phyloP scores from a whole-genome alignment of 192 early-diverging fungal genomes.

The Backusella morwellensis region DNA sequence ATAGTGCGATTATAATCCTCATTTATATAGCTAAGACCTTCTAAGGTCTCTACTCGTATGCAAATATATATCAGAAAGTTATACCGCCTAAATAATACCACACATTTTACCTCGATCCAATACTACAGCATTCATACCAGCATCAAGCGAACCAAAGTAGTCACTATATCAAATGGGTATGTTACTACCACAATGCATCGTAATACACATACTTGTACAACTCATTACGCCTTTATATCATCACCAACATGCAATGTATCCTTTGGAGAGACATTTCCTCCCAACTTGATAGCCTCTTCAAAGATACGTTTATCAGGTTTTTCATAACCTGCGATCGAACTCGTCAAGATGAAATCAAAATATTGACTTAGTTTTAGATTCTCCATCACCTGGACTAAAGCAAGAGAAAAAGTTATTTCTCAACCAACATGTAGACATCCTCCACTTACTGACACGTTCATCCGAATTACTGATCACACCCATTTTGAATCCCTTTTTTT shows the following conservation, averaged over 20 bases:
- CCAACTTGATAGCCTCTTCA: conserved; percentile 43
- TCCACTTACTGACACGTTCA: conserved; percentile 44
- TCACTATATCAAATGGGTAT: neutral
- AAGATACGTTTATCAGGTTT: conserved; percentile 56
- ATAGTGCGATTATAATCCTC: neutral
- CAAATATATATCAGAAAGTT: conserved; percentile 5
- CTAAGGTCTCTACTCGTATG: neutral
- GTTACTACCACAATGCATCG: neutral
- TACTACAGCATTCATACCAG: conserved; percentile 28
- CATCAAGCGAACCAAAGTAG: conserved; percentile 17
- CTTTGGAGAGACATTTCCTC: conserved; percentile 26
- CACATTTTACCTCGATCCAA: conserved; percentile 14
- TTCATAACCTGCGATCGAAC: conserved; percentile 47
- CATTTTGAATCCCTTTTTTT: conserved; percentile 42
- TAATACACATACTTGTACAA: neutral
- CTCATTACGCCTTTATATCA: conserved; percentile 37
- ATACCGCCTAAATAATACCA: neutral
- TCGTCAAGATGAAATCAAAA: conserved; percentile 61
- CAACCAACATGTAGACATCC: neutral
- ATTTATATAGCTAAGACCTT: neutral
- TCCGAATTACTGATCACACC: conserved; percentile 66
- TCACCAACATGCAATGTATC: conserved; percentile 61
- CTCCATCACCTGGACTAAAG: conserved; percentile 27
- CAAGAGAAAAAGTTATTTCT: neutral
- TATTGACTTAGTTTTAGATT: conserved; percentile 40